Percentiles rank a stretch among this genome's conserved stretches.
Evolutionary conservation across 495 filamentous ascomycete genomes (phyloP).

Genomic region (Neurospora intermedia): DNA sequence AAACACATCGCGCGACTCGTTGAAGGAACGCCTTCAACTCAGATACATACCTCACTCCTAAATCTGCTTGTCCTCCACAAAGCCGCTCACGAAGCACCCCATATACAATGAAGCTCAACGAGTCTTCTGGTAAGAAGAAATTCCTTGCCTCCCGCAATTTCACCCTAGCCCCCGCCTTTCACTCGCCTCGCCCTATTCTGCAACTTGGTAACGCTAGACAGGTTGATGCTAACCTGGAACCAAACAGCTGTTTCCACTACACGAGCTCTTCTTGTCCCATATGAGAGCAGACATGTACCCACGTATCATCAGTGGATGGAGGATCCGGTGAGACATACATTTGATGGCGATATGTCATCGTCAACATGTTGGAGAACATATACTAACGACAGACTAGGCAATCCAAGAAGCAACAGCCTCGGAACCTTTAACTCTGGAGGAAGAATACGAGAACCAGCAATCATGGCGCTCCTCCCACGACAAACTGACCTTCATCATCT

Average conservation of each 20-base stretch:
- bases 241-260: constrained; percentile 53
- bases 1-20: background rate
- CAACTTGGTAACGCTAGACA: background rate
- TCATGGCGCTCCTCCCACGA: constrained; percentile 69
- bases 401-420: constrained; percentile 79
- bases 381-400: constrained; percentile 35
- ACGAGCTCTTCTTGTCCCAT: constrained; percentile 66
- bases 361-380: background rate
- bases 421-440: constrained; percentile 60
- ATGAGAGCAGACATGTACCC: constrained; percentile 68
- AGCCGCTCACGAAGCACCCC: background rate
- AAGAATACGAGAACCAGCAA: constrained; percentile 79
- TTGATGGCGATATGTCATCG: background rate
- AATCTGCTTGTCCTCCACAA: background rate
- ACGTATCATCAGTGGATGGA: constrained; percentile 88
- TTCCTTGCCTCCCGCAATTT: background rate
- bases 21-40: background rate
- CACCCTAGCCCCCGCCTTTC: background rate
- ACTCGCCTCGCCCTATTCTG: background rate
- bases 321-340: constrained; percentile 48
- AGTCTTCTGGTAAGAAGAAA: constrained; percentile 28
- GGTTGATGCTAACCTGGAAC: background rate
- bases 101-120: constrained; percentile 29
- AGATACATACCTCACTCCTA: background rate
- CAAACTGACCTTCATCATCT: constrained; percentile 66